Conservation (phyloP, 768 basidiomycete genomes). For the Amanita pallidorosea region DNA sequence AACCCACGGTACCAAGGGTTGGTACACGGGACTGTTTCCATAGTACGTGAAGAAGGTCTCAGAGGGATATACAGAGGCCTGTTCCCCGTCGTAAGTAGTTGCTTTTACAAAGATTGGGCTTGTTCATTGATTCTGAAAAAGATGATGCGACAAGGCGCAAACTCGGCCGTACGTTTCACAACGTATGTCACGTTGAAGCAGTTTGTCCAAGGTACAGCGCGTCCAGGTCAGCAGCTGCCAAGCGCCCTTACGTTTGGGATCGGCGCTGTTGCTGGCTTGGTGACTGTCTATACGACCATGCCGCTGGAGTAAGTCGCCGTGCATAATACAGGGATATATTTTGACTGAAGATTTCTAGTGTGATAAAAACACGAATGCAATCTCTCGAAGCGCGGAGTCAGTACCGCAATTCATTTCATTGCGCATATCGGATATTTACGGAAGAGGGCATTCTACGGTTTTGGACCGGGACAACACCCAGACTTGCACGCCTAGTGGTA, state of each 20-base stretch:
- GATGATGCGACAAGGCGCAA: conserved; percentile 98
- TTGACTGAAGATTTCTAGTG: conserved; percentile 33
- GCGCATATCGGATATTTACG: conserved; percentile 86
- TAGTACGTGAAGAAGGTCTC: conserved; percentile 79
- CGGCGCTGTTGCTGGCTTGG: conserved; percentile 86
- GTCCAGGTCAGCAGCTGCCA: conserved; percentile 79
- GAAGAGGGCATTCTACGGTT: conserved; percentile 90
- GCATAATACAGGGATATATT: neutral
- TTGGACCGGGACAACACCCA: conserved; percentile 94
- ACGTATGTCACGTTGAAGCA: conserved; percentile 95
- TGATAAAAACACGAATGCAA: conserved; percentile 98
- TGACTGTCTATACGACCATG: conserved; percentile 90
- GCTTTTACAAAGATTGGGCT: neutral
- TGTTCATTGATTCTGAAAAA: conserved; percentile 17
- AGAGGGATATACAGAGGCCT: conserved; percentile 82
- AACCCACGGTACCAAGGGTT: conserved; percentile 82
- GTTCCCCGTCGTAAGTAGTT: conserved; percentile 74
- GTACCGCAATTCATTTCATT: conserved; percentile 93
- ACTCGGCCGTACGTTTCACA: conserved; percentile 93
- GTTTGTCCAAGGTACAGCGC: conserved; percentile 68
- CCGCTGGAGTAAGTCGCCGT: conserved; percentile 55
- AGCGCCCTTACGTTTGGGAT: conserved; percentile 88
- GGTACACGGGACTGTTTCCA: conserved; percentile 71
- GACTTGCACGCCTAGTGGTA: conserved; percentile 76
- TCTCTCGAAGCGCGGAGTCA: conserved; percentile 71